Evolutionary conservation across 371 early-diverging fungal species (phyloP).

Genomic region (Rhizomucor pusillus): DNA sequence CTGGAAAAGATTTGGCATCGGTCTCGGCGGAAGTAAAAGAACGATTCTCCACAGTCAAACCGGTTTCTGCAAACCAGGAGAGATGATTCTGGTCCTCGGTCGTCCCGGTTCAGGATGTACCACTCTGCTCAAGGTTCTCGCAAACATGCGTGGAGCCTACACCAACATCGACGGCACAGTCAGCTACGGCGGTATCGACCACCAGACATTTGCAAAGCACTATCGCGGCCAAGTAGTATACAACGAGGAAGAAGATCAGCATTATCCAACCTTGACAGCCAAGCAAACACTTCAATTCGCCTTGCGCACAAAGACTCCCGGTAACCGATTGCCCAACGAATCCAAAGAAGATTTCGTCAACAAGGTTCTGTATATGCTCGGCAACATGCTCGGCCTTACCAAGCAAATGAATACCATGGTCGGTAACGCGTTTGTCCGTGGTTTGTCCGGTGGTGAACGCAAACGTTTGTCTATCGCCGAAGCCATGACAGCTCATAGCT

Average conservation of each 20-base stretch:
- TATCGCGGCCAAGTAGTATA: constrained; percentile 66
- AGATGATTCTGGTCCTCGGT: constrained; percentile 72
- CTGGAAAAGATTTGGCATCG: constrained; percentile 30
- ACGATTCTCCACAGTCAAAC: constrained; percentile 51
- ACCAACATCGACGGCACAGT: constrained; percentile 53
- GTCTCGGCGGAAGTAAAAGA: constrained; percentile 15
- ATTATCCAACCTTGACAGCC: constrained; percentile 65
- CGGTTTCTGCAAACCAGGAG: constrained; percentile 64
- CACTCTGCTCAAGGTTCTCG: constrained; percentile 63
- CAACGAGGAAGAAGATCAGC: constrained; percentile 72
- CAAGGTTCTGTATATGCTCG: constrained; percentile 49
- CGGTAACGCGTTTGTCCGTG: constrained; percentile 80
- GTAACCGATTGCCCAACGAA: constrained; percentile 46
- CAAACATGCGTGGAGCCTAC: constrained; percentile 60
- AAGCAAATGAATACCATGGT: constrained; percentile 76
- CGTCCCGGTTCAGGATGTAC: constrained; percentile 74
- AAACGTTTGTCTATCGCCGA: constrained; percentile 89
- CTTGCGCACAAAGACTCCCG: constrained; percentile 63
- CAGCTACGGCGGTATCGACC: constrained; percentile 59
- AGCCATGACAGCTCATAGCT: constrained; percentile 76
- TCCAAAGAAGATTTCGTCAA: constrained; percentile 41
- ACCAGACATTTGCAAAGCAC: constrained; percentile 44
- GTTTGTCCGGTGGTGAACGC: constrained; percentile 84
- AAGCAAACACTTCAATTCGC: constrained; percentile 66
- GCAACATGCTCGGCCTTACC: constrained; percentile 71